Evolutionary conservation across 257 asterid species (phyloP), one percentile per base, ranked within the genome.

Genomic region (Solanum gandarillasii): DNA sequence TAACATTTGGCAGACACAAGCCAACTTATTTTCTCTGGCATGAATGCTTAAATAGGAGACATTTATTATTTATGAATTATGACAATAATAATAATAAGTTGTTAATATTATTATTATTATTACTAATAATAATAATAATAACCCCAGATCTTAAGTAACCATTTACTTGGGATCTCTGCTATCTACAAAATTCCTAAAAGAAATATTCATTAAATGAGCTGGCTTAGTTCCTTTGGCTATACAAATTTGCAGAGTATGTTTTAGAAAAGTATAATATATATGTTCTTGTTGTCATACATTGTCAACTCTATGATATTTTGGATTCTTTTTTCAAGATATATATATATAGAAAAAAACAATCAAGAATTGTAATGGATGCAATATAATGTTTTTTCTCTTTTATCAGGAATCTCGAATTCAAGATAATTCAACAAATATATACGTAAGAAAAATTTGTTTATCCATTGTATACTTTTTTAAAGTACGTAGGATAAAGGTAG

Each of bases 1-100:
- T 90, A 89, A 87, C 84, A 87, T 84, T 86, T 67, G 76, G 87
- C 87, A 89, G 90, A 65, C 86, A 89, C 35, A 39, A 86, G 87
- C 91, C 93, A 89, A 89, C 93, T 89, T 90, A 88, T 41, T 91
- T 84, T 58, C 87, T 67, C 88, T 87, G 89, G 88, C 87, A 82
- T 32, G 87, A 83, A 23, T 83, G 87, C 88, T 72, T 86, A 79
- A 67, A 62, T 12, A 71, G 88, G 87, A 83, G 90, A 91, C 91
- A 89, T 20, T 67, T 31, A 55, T 31, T 84, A 89, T 90, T 87
- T 65, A 62, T 85, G 11, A 27, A 67, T 62, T 67, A 67, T 38
- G 41, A n/a, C 12, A 85, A n/a, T n/a, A 48, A 16, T 9, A 46
- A 48, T 48, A 52, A 52, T 43, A 43, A 43, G 18, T 13, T 39